Evolutionary conservation across 2,329 filamentous ascomycete species (phyloP).

Genomic region (Aspergillus uvarum): DNA sequence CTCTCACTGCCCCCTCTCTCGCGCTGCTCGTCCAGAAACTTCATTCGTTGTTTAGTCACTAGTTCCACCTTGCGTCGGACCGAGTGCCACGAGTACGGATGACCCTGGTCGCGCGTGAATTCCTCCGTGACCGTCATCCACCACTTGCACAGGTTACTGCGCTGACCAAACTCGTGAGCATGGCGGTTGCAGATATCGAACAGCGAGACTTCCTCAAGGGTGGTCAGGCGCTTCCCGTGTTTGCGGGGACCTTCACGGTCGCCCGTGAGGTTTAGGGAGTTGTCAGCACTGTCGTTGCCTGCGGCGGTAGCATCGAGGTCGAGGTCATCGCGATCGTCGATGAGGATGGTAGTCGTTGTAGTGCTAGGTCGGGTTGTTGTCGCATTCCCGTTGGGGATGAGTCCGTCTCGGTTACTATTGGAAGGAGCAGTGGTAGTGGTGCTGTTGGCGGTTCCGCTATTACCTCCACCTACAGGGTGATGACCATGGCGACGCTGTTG

Average conservation of each 20-base stretch:
- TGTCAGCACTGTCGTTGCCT: neutral
- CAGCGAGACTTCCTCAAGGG: constrained; percentile 40
- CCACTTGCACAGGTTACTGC: constrained; percentile 45
- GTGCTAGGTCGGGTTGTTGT: neutral
- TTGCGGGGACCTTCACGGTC: constrained; percentile 27
- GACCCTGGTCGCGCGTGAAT: constrained; percentile 38
- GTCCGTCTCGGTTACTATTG: neutral
- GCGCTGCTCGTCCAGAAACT: constrained; percentile 38
- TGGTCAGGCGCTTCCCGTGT: constrained; percentile 41
- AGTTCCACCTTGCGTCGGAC: constrained; percentile 44
- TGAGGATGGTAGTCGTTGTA: neutral
- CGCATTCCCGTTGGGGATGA: neutral
- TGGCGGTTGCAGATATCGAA: constrained; percentile 44
- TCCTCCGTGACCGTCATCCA: constrained; percentile 41
- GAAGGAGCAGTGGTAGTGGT: neutral
- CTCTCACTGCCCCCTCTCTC: constrained; percentile 24
- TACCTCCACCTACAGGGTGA: neutral
- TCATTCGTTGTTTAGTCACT: constrained; percentile 43
- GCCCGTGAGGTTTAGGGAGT: neutral
- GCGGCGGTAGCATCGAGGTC: neutral
- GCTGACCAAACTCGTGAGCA: constrained; percentile 38
- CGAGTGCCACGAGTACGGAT: constrained; percentile 46
- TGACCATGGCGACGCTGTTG: neutral
- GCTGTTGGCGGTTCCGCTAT: neutral
- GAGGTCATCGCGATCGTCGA: neutral